phyloP scores from a whole-genome alignment of 2,329 filamentous ascomycete genomes.

The Phaeoacremonium minimum region DNA sequence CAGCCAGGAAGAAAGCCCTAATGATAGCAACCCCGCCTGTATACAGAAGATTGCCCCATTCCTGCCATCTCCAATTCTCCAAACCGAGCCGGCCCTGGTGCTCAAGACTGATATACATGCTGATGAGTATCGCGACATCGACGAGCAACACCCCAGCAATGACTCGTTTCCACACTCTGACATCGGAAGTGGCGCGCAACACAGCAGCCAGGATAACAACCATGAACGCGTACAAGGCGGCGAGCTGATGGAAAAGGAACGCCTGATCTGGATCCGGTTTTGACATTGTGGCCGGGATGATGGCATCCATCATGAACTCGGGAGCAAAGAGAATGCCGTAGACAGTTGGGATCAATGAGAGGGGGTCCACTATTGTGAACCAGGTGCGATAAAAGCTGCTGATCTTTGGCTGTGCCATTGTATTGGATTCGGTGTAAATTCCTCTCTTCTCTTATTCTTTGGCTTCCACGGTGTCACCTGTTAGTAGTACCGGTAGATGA shows the following conservation, averaged over 20 bases:
- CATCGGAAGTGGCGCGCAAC: conserved; percentile 10
- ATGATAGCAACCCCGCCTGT: conserved; percentile 11
- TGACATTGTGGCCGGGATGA: conserved; percentile 11
- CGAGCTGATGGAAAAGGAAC: conserved; percentile 17
- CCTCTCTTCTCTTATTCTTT: no score
- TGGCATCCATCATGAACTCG: conserved; percentile 12
- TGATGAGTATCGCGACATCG: conserved; percentile 12
- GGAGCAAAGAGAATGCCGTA: conserved; percentile 10
- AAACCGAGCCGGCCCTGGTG: conserved; percentile 10
- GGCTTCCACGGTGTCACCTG: no score
- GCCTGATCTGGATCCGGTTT: conserved; percentile 12
- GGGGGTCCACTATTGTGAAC: conserved; percentile 16
- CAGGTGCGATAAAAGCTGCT: conserved; percentile 16
- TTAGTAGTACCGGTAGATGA: no score
- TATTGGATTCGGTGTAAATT: no score
- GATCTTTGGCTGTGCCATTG: conserved; percentile 5
- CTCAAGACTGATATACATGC: conserved; percentile 11
- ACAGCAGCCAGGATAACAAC: conserved; percentile 8
- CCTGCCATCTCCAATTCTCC: conserved; percentile 7
- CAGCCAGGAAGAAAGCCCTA: conserved; percentile 12
- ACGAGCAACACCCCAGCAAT: conserved; percentile 11
- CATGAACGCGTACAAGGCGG: conserved; percentile 12
- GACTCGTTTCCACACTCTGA: conserved; percentile 15
- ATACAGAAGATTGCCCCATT: conserved; percentile 13
- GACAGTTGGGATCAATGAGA: conserved; percentile 10